These are phyloP conservation scores for Termitomyces sp. DNA, from an alignment of 768 basidiomycete species.

Conservation along the genomic window DNA sequence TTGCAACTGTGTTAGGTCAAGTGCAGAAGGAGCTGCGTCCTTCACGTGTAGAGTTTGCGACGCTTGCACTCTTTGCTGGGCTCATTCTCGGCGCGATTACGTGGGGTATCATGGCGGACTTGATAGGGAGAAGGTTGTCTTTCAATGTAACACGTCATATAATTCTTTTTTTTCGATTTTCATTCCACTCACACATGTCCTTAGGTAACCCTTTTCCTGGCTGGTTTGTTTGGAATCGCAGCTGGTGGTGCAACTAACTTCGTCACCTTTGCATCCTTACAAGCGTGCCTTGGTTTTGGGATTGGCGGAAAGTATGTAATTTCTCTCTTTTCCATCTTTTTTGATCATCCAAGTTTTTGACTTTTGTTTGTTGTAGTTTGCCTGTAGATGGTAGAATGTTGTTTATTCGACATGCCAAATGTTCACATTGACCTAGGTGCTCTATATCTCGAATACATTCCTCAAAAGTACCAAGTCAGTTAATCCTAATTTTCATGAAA, in stretches of 20 bases:
- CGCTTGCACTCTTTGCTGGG: constrained; percentile 41
- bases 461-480: constrained; percentile 33
- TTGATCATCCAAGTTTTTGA: constrained; percentile 5
- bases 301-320: constrained; percentile 44
- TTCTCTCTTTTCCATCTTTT: constrained; percentile 12
- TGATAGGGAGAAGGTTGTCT: constrained; percentile 41
- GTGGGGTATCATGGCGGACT: constrained; percentile 47
- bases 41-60: constrained; percentile 37
- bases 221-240: constrained; percentile 46
- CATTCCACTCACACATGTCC: neutral
- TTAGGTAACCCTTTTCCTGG: constrained; percentile 27
- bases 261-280: constrained; percentile 37
- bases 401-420: neutral
- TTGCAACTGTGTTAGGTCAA: constrained; percentile 40
- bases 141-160: constrained; percentile 28
- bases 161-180: neutral
- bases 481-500: constrained; percentile 5
- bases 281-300: constrained; percentile 45
- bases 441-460: constrained; percentile 40
- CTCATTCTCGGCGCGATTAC: constrained; percentile 42
- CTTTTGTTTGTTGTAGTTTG: constrained; percentile 20
- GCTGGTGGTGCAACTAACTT: constrained; percentile 43
- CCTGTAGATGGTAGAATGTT: constrained; percentile 38
- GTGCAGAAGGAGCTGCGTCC: constrained; percentile 39
- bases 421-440: constrained; percentile 23